These are phyloP conservation scores for Trypanosomatidae sp. DNA, from an alignment of 208 protist genomes.

Conservation along the genomic window DNA sequence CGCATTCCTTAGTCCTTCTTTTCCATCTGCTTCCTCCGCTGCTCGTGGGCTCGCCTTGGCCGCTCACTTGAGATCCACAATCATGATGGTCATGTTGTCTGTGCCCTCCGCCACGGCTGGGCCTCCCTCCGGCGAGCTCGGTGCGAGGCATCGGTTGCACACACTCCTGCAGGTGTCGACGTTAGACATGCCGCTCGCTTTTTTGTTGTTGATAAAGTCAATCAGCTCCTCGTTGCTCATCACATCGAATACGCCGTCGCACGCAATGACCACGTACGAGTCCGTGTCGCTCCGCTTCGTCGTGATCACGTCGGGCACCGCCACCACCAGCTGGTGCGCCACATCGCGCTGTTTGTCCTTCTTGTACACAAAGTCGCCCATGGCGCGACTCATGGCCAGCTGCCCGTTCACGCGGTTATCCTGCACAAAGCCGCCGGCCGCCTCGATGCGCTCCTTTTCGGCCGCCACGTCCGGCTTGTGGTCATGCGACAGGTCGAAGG, in stretches of 20 bases:
- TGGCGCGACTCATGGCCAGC: slow-evolving; percentile 93
- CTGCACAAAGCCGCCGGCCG: slow-evolving; percentile 85
- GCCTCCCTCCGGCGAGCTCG: slow-evolving; percentile 31
- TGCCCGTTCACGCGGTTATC: slow-evolving; percentile 94
- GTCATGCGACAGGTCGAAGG: slow-evolving; percentile 86
- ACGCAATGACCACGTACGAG: slow-evolving; percentile 78
- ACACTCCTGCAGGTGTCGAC: slow-evolving; percentile 68
- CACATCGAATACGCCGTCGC: slow-evolving; percentile 92
- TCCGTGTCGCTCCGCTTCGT: slow-evolving; percentile 45
- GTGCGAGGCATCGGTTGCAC: slow-evolving; percentile 70
- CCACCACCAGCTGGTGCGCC: slow-evolving; percentile 77
- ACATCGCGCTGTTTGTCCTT: slow-evolving; percentile 31
- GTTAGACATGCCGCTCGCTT: slow-evolving; percentile 40
- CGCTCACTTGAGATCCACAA: slow-evolving; percentile 61
- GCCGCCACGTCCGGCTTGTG: slow-evolving; percentile 87
- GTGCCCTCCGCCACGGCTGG: slow-evolving; percentile 61
- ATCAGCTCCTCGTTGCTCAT: slow-evolving; percentile 84
- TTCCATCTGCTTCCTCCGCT: neutral
- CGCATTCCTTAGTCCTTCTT: neutral
- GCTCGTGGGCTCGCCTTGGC: neutral
- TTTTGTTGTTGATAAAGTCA: slow-evolving; percentile 42
- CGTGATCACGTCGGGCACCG: slow-evolving; percentile 62
- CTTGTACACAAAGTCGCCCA: slow-evolving; percentile 95
- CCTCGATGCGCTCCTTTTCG: slow-evolving; percentile 84
- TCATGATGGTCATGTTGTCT: slow-evolving; percentile 92